These are phyloP conservation scores for Trametes polyzona DNA, from an alignment of 1,284 basidiomycete genomes.

Conservation along the genomic window DNA sequence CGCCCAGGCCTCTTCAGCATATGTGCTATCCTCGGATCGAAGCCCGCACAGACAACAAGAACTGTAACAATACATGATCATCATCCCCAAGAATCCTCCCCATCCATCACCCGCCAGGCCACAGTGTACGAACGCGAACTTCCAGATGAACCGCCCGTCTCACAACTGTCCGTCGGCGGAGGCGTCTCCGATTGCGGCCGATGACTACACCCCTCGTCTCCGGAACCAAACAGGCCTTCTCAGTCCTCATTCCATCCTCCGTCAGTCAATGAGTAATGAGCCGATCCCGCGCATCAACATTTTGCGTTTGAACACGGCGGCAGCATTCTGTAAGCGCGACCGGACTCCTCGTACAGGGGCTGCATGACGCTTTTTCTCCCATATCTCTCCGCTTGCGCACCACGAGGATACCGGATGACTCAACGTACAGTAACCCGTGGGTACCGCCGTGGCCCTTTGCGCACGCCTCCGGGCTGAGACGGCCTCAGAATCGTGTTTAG, in stretches of 20 bases:
- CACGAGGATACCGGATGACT: background rate
- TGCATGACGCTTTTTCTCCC: background rate
- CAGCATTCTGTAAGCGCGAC: background rate
- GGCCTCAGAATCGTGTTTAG: no score
- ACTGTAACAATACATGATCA: background rate
- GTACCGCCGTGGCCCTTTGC: background rate
- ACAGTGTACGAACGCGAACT: no score
- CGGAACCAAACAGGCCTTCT: background rate
- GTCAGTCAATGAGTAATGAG: background rate
- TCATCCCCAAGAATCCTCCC: background rate
- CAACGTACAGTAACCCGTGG: background rate
- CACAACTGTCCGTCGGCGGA: no score
- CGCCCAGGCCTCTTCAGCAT: background rate
- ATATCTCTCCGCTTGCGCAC: background rate
- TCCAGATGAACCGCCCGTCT: no score
- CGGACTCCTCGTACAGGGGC: background rate
- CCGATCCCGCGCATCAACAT: background rate
- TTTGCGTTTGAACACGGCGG: no score
- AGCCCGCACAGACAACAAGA: background rate
- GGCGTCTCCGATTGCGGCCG: slow-evolving; percentile 9
- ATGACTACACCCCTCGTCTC: no score
- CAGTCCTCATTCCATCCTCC: background rate
- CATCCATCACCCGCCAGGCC: slow-evolving; percentile 1
- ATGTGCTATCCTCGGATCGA: background rate
- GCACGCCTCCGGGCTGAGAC: no score